Evolutionary conservation across 257 asterid genomes (phyloP), one percentile per base, ranked within the genome.

Genomic region (Leptodermis oblonga): DNA sequence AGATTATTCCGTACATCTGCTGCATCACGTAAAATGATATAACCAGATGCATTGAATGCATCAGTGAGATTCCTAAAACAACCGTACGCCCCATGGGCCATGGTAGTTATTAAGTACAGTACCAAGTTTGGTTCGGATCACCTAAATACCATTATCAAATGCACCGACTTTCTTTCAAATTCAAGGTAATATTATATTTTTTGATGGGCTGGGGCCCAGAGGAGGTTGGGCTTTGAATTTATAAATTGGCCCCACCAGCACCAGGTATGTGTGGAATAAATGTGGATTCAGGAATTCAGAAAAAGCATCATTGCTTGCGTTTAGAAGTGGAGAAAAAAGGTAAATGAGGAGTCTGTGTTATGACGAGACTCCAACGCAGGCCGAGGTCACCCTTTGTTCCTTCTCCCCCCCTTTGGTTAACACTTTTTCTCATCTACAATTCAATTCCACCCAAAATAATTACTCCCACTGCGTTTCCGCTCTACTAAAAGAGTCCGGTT

Each of bases 301-400:
- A 46, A 69, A 77, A 68, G 72, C 73, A 67, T 63, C 79, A 75
- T 81, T 69, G 79, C 81, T 72, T 75, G 77, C 79, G 81, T 81
- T 75, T 78, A 31, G 69, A 78, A 75, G 66, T 62, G n/a, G 66
- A 33, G 41, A 70, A n/a, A n/a, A n/a, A 73, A 71, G 68, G 58
- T 25, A 28, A n/a, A n/a, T n/a, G n/a, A n/a, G n/a, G n/a, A n/a
- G n/a, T n/a, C n/a, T n/a, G n/a, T n/a, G n/a, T n/a, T n/a, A n/a
- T n/a, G n/a, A n/a, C n/a, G n/a, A 33, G 73, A 41, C 36, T 17
- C 71, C 53, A 22, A 25, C 53, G 11, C 37, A 4, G 36, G 36
- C 12, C 36, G 20, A 30, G 15, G 36, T 15, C 51, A 37, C 7
- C 49, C 13, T 20, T 41, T 20, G 31, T 9, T 53, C 25, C 51